A percentile compares a stretch with the other conserved stretches of the same genome.
phyloP scores from a whole-genome alignment of 2,329 filamentous ascomycete genomes.

The Thermochaetoides dissita region DNA sequence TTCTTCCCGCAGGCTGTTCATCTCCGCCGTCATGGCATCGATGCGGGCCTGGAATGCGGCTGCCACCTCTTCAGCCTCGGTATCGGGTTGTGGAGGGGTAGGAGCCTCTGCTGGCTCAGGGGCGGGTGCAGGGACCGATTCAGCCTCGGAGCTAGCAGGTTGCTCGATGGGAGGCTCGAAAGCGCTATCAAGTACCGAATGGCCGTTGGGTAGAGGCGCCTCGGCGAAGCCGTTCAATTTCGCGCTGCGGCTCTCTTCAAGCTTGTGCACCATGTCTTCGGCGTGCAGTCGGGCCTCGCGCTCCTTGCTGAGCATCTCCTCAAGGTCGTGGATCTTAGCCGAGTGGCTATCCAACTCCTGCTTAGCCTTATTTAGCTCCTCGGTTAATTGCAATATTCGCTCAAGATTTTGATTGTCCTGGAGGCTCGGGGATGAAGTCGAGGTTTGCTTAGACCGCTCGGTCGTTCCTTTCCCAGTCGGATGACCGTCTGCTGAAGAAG shows the following conservation, averaged over 20 bases:
- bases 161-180: slow-evolving; percentile 30
- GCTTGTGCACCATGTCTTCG: slow-evolving; percentile 62
- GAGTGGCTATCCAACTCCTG: slow-evolving; percentile 78
- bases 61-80: slow-evolving; percentile 22
- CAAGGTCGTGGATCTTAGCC: slow-evolving; percentile 65
- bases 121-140: slow-evolving; percentile 13
- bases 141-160: slow-evolving; percentile 3
- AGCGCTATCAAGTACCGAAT: slow-evolving; percentile 29
- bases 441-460: slow-evolving; percentile 52
- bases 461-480: slow-evolving; percentile 62
- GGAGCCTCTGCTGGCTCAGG: slow-evolving; percentile 10
- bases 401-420: slow-evolving; percentile 41
- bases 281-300: slow-evolving; percentile 68
- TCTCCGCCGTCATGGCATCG: slow-evolving; percentile 63
- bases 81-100: slow-evolving; percentile 19
- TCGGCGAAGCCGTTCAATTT: slow-evolving; percentile 27
- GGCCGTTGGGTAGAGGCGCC: slow-evolving; percentile 20
- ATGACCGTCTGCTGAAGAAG: slow-evolving; percentile 20
- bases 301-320: slow-evolving; percentile 65
- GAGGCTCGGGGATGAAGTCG: slow-evolving; percentile 48
- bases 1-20: slow-evolving; percentile 67
- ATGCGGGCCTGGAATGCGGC: slow-evolving; percentile 52
- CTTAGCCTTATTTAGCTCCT: slow-evolving; percentile 70
- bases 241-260: slow-evolving; percentile 41
- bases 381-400: slow-evolving; percentile 72